Evolutionary conservation across 106 monocot species (phyloP).

Genomic region (Dendrobium catenatum): DNA sequence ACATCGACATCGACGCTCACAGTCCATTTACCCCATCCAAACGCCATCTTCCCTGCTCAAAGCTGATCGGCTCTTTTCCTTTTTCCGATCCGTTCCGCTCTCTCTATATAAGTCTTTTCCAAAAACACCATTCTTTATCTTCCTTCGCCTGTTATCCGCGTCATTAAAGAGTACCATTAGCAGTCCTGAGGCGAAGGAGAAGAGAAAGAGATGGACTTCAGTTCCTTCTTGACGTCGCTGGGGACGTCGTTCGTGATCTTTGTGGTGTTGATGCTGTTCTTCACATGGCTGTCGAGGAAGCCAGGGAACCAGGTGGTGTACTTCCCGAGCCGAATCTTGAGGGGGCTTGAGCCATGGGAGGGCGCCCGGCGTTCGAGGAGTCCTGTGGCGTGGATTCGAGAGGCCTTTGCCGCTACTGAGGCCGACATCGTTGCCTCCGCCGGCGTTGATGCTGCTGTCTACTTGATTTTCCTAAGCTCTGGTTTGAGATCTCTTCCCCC

Average conservation of each 20-base stretch:
- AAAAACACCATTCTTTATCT: not conserved
- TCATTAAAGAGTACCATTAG: not conserved
- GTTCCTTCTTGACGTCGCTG: slow-evolving; percentile 78
- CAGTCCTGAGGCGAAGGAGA: not conserved
- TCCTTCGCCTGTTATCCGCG: not conserved
- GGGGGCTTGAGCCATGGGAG: slow-evolving; percentile 43
- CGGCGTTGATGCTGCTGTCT: slow-evolving; percentile 76
- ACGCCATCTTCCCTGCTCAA: not conserved
- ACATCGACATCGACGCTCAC: not conserved
- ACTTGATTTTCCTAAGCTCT: slow-evolving; percentile 76
- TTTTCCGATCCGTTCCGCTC: not conserved
- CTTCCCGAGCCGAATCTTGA: slow-evolving; percentile 54
- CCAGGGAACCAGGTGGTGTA: slow-evolving; percentile 76
- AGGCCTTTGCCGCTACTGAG: slow-evolving; percentile 57
- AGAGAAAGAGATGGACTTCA: slow-evolving; percentile 48
- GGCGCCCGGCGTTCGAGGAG: slow-evolving; percentile 32
- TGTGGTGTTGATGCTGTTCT: slow-evolving; percentile 47
- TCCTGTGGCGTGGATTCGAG: slow-evolving; percentile 68
- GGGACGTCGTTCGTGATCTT: slow-evolving; percentile 76
- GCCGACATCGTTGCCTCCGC: slow-evolving; percentile 56
- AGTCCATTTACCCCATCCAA: not conserved
- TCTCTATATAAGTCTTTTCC: not conserved
- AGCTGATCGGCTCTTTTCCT: not conserved
- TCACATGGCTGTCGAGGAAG: slow-evolving; percentile 65
- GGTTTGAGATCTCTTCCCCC: slow-evolving; percentile 19